Evolutionary conservation across 139 green algal genomes (phyloP).

Genomic region (Chlamydomonas eustigma): DNA sequence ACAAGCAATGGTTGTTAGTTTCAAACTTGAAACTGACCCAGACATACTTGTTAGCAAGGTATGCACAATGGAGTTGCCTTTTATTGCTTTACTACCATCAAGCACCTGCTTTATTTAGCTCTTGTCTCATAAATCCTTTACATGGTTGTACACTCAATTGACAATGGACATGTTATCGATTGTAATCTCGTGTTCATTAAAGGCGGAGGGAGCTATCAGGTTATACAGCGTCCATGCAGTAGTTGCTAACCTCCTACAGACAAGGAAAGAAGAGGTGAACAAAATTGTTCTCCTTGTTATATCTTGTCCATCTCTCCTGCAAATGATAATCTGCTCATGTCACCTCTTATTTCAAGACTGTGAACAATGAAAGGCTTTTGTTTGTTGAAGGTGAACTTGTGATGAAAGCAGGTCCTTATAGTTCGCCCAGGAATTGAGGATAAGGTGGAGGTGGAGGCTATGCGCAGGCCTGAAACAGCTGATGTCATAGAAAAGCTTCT

Average conservation of each 20-base stretch:
- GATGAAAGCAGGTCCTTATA: not conserved
- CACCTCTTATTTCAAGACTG: too few relatives aligned
- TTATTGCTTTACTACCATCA: not conserved
- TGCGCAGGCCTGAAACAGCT: not conserved
- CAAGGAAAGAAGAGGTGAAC: slow-evolving; percentile 60
- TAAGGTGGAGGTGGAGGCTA: too few relatives aligned
- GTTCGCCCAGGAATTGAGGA: too few relatives aligned
- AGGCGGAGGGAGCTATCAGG: slow-evolving; percentile 56
- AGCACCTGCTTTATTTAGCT: not conserved
- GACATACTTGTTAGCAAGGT: slow-evolving; percentile 32
- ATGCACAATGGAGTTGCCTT: not conserved
- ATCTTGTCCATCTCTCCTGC: too few relatives aligned
- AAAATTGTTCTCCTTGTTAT: not conserved
- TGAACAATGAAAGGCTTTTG: not conserved
- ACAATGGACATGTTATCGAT: too few relatives aligned
- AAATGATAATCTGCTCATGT: too few relatives aligned
- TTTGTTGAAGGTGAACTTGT: not conserved
- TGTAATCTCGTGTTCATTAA: not conserved
- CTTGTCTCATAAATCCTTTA: not conserved
- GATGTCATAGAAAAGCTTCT: not conserved
- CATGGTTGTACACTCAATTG: not conserved
- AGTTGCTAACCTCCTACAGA: slow-evolving; percentile 92
- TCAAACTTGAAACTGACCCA: slow-evolving; percentile 97
- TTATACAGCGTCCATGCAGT: slow-evolving; percentile 86
- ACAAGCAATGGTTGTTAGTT: slow-evolving; percentile 81